phyloP scores from a whole-genome alignment of 768 basidiomycete genomes.

The Phaffia tasmanica region DNA sequence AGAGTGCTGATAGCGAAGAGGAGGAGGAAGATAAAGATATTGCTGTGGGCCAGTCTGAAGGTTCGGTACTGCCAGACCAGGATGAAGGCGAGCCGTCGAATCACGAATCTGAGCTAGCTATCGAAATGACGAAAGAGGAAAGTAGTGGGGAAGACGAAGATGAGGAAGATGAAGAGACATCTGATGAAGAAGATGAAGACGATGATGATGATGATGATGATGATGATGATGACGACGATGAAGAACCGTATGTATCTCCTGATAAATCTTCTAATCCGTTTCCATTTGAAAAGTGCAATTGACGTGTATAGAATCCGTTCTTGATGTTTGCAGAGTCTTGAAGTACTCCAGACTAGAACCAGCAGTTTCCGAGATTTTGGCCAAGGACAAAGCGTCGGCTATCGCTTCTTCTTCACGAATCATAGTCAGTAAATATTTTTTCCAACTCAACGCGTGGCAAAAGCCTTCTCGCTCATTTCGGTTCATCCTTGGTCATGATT shows the following conservation, averaged over 20 bases:
- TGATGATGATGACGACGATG: slow-evolving; percentile 63
- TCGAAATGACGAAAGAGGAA: slow-evolving; percentile 1
- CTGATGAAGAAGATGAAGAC: slow-evolving; percentile 29
- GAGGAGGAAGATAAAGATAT: background rate
- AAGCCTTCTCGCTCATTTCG: background rate
- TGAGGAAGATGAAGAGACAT: slow-evolving; percentile 25
- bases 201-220: slow-evolving; percentile 49
- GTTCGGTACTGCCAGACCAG: background rate
- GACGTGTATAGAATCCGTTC: background rate
- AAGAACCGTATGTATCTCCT: slow-evolving; percentile 52
- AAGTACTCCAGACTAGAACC: slow-evolving; percentile 81
- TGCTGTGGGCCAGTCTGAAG: background rate
- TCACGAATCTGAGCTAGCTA: slow-evolving; percentile 17
- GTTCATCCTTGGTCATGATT: background rate
- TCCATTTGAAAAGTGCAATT: background rate
- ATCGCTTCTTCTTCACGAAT: slow-evolving; percentile 61
- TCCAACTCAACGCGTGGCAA: background rate
- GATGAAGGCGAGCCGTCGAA: slow-evolving; percentile 9
- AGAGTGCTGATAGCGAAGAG: background rate
- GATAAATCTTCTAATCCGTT: background rate
- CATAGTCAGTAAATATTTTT: slow-evolving; percentile 46
- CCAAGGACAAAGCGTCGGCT: slow-evolving; percentile 80
- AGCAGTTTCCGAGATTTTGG: slow-evolving; percentile 59
- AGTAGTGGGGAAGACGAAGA: slow-evolving; percentile 11
- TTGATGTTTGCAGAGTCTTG: slow-evolving; percentile 42